Conservation (phyloP, 495 filamentous ascomycete genomes). For the Lasiosphaeriaceae sp. region DNA sequence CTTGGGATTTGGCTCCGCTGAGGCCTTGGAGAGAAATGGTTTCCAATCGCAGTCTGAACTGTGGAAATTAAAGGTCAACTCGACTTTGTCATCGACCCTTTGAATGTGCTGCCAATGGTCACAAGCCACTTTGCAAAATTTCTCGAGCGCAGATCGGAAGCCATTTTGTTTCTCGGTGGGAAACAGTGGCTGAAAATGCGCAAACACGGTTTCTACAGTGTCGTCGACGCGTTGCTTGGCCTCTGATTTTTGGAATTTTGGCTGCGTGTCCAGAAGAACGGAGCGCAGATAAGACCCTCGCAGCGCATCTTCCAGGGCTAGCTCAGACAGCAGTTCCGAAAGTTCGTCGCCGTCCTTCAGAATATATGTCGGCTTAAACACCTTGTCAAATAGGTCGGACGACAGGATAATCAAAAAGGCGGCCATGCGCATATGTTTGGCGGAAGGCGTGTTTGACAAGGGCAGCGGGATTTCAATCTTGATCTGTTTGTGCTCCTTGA, state of each 20-base stretch:
- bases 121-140: background rate
- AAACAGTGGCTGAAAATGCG: background rate
- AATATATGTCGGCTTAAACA: constrained; percentile 23
- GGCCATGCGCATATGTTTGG: constrained; percentile 24
- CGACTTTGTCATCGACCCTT: constrained; percentile 2
- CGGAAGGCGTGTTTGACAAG: constrained; percentile 8
- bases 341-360: constrained; percentile 3
- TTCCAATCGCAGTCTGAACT: background rate
- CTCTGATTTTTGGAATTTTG: background rate
- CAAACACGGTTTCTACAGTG: background rate
- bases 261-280: constrained; percentile 10
- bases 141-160: background rate
- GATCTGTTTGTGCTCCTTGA: constrained; percentile 2
- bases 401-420: constrained; percentile 15
- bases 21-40: background rate
- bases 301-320: constrained; percentile 2
- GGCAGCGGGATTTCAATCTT: constrained; percentile 13
- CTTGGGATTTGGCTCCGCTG: background rate
- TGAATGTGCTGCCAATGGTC: constrained; percentile 13
- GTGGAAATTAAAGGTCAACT: constrained; percentile 1
- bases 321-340: constrained; percentile 1
- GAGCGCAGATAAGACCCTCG: constrained; percentile 20
- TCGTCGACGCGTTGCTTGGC: background rate
- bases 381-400: background rate
- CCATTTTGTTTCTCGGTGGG: background rate